Conservation (phyloP, 352 stramenopile species). For the Discostella stelligera region DNA sequence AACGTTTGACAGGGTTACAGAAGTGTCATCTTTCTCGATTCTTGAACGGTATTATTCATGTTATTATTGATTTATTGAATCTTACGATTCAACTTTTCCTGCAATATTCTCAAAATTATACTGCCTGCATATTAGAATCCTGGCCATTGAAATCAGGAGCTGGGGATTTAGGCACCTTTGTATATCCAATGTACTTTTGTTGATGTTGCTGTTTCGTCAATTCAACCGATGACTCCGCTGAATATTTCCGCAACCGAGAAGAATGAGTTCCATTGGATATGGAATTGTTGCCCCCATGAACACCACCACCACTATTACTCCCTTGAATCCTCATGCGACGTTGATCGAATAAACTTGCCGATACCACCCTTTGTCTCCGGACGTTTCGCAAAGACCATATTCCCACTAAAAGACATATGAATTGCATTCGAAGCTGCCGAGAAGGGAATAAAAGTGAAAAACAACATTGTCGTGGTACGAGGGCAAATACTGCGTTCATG, state of each 20-base stretch:
- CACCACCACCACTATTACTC: conserved; percentile 6
- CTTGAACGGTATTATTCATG: too few relatives aligned
- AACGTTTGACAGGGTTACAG: too few relatives aligned
- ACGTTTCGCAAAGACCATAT: conserved; percentile 37
- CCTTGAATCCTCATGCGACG: conserved; percentile 33
- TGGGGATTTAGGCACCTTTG: conserved; percentile 39
- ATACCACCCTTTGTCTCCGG: conserved; percentile 30
- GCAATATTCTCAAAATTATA: conserved; percentile 16
- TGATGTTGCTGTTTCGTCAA: neutral
- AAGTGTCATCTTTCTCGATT: too few relatives aligned
- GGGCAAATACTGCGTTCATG: neutral
- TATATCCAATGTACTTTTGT: neutral
- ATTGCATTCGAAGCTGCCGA: conserved; percentile 37
- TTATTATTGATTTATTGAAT: too few relatives aligned
- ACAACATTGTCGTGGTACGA: neutral
- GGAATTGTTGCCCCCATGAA: conserved; percentile 2
- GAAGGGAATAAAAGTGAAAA: neutral
- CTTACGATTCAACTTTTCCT: too few relatives aligned
- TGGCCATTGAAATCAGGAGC: conserved; percentile 13
- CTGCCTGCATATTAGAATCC: conserved; percentile 14
- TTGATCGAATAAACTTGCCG: conserved; percentile 48
- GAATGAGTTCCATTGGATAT: conserved; percentile 15
- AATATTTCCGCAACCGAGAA: conserved; percentile 17
- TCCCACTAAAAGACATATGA: conserved; percentile 41
- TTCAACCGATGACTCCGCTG: conserved; percentile 31